Evolutionary conservation across 1,139 yeast genomes (phyloP), one percentile per base, ranked within the genome.

Genomic region (Sugiyamaella grinbergsii): DNA sequence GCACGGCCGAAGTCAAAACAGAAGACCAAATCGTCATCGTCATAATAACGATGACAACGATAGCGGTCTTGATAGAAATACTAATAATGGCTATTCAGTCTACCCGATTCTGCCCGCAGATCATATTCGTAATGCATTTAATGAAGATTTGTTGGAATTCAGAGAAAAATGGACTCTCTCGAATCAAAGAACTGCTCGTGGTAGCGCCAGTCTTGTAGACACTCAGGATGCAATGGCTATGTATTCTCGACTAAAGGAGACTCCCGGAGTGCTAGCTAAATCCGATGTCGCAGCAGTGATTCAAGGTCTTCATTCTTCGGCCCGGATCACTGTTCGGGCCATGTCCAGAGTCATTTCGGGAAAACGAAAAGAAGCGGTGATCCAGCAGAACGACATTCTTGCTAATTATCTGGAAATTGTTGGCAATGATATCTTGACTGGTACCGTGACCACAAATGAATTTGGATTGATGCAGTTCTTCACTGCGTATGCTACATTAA

Each of bases 381-480:
- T 54, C 16, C 49, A 49, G n/a, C 54, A 54, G 28, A 41, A 52
- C 11, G 53, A 52, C 18, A 47, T 44, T 22, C 54, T 80, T 42
- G 71, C 80, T 60, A 75, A 73, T 57, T 59, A 50, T 42, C 45
- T 60, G 33, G 60, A 60, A 39, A 36, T 52, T 16, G 47, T 60
- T 26, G 59, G 57, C n/a, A 51, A 74, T 42, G 83, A 80, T 59
- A 65, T 80, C 42, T 63, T 79, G 36, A 69, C 71, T 32, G 73
- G 73, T 1, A 66, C 70, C 19, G 73, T 77, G 11, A 58, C 57
- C 22, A 63, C 79, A 42, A 76, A 76, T 52, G 75, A 77, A 41
- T 77, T 74, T 58, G 84, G 84, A 45, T 75, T 81, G 34, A 76
- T 80, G 69, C 82, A 79, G 59, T 63, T 81, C 43, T 74, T 80